A percentile compares a stretch with the other conserved stretches of the same genome.
Evolutionary conservation across 129 eudicot genomes (phyloP).

Genomic region (Heracleum sosnowskyi): DNA sequence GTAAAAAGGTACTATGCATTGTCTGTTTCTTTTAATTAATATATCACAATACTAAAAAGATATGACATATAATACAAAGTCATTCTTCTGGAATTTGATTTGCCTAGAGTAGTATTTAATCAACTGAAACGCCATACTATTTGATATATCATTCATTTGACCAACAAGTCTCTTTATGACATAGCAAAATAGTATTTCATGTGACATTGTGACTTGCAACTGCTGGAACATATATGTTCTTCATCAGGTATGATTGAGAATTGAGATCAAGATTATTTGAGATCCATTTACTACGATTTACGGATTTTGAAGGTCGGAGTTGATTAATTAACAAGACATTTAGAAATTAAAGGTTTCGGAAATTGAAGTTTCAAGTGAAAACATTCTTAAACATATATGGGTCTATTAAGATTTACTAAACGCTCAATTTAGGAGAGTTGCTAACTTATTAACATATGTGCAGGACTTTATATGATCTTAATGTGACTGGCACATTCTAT

Average conservation of each 20-base stretch:
- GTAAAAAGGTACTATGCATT: neutral
- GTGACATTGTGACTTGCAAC: slow-evolving; percentile 22
- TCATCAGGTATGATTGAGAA: neutral
- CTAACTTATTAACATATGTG: neutral
- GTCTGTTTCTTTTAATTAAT: too few relatives aligned
- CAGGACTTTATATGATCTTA: neutral
- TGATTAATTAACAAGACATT: neutral
- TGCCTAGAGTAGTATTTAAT: neutral
- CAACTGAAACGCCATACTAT: neutral
- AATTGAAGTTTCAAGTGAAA: neutral
- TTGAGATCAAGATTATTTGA: too few relatives aligned
- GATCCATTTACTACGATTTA: too few relatives aligned
- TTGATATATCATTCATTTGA: too few relatives aligned
- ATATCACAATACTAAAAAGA: neutral
- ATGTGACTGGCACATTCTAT: neutral
- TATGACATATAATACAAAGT: too few relatives aligned
- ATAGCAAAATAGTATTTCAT: slow-evolving; percentile 28
- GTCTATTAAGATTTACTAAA: neutral
- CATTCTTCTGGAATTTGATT: neutral
- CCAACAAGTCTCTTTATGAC: slow-evolving; percentile 11
- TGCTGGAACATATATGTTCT: slow-evolving; percentile 21
- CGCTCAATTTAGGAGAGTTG: neutral
- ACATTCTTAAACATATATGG: neutral
- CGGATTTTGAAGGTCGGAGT: neutral
- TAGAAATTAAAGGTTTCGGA: neutral